phyloP scores from a whole-genome alignment of 768 basidiomycete species.

The Kwoniella europaea region DNA sequence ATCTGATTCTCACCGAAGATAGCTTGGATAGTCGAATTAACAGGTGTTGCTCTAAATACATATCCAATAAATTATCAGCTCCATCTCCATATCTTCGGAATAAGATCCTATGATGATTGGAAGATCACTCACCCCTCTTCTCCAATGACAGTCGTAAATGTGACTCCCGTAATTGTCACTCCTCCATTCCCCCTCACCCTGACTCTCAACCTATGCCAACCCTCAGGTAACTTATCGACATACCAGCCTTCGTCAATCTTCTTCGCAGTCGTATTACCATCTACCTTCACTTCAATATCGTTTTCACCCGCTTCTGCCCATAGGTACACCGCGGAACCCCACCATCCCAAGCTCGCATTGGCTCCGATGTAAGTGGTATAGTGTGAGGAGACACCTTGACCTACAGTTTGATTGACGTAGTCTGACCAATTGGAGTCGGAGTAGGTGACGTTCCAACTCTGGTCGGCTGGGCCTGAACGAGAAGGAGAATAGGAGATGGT shows the following conservation, averaged over 20 bases:
- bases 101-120: too few species aligned
- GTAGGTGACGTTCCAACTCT: constrained; percentile 24
- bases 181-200: constrained; percentile 13
- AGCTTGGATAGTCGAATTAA: constrained; percentile 11
- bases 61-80: background rate
- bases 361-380: constrained; percentile 20
- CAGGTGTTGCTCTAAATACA: background rate
- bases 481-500: constrained; percentile 22
- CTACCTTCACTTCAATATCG: constrained; percentile 12
- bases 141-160: constrained; percentile 22
- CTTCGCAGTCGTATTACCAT: constrained; percentile 6
- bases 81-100: background rate
- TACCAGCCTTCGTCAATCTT: constrained; percentile 2
- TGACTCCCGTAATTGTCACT: constrained; percentile 18
- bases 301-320: constrained; percentile 7
- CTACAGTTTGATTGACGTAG: constrained; percentile 15
- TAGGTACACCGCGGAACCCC: constrained; percentile 22
- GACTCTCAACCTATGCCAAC: constrained; percentile 15
- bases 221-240: background rate
- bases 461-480: background rate
- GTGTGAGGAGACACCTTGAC: constrained; percentile 15
- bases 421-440: constrained; percentile 9
- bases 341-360: constrained; percentile 15
- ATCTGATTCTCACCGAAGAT: constrained; percentile 12
- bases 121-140: constrained; percentile 11